phyloP scores from a whole-genome alignment of 148 eudicot genomes.

The Vaccinium myrtillus region DNA sequence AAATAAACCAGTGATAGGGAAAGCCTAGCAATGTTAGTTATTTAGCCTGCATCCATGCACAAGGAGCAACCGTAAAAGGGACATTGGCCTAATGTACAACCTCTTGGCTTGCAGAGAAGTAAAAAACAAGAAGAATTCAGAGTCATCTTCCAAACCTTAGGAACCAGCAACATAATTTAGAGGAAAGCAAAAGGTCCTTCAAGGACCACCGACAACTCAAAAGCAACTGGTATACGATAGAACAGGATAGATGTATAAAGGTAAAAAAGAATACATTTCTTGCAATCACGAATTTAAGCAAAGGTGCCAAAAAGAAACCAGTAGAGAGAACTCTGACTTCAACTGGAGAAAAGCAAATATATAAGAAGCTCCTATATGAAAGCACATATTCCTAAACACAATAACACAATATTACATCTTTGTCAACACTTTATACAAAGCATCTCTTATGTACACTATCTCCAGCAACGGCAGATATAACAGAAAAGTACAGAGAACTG shows the following conservation, averaged over 20 bases:
- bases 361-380: neutral
- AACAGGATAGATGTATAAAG: neutral
- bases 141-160: neutral
- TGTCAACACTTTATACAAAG: neutral
- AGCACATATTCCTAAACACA: neutral
- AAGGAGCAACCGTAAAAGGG: too few relatives aligned
- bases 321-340: neutral
- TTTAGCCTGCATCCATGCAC: neutral
- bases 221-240: neutral
- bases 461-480: neutral
- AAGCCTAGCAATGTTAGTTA: neutral
- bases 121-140: neutral
- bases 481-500: neutral
- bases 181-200: neutral
- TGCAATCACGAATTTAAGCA: neutral
- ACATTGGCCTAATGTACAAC: too few relatives aligned
- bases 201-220: neutral
- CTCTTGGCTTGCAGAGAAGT: neutral
- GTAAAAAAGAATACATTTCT: neutral
- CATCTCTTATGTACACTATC: neutral
- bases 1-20: neutral
- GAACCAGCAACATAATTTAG: neutral
- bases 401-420: neutral
- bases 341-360: neutral
- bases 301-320: neutral